A percentile compares a stretch with the other conserved stretches of the same genome.
Conservation (phyloP, 139 green algal genomes). For the Haematococcus sp. region DNA sequence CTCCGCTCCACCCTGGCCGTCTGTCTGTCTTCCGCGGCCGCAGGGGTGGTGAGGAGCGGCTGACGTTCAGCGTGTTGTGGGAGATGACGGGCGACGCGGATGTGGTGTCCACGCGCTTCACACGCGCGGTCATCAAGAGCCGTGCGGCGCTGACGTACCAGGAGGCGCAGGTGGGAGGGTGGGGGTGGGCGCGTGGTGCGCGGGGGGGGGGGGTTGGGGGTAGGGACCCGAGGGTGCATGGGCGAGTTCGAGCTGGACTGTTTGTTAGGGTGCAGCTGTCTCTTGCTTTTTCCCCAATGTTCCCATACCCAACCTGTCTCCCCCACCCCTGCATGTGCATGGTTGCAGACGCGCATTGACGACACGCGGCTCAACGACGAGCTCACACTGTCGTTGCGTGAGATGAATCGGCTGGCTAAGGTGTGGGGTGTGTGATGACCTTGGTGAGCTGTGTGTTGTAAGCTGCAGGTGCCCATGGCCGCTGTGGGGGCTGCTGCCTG, state of each 20-base stretch:
- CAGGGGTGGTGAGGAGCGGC: conserved; percentile 74
- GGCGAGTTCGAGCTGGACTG: too few relatives aligned
- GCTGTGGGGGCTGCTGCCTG: not conserved
- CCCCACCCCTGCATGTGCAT: not conserved
- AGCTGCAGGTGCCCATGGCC: not conserved
- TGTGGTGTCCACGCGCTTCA: conserved; percentile 63
- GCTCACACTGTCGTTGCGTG: conserved; percentile 65
- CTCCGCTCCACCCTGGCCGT: not conserved
- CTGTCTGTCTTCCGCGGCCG: not conserved
- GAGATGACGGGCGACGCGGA: conserved; percentile 75
- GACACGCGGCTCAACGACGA: conserved; percentile 70
- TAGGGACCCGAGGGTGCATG: too few relatives aligned
- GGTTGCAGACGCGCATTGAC: conserved; percentile 72
- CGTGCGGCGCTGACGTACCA: conserved; percentile 87
- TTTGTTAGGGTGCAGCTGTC: too few relatives aligned
- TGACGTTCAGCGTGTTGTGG: conserved; percentile 94
- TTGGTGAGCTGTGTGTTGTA: not conserved
- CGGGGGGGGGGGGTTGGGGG: too few relatives aligned
- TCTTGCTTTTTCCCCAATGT: not conserved
- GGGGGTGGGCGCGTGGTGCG: too few relatives aligned
- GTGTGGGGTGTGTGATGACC: conserved; percentile 6
- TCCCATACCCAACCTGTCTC: not conserved
- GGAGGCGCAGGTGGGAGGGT: conserved; percentile 80
- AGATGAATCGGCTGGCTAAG: conserved; percentile 72
- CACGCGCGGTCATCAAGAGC: conserved; percentile 82